Evolutionary conservation across 75 land plant genomes (phyloP).

Genomic region (Azolla pinnata): DNA sequence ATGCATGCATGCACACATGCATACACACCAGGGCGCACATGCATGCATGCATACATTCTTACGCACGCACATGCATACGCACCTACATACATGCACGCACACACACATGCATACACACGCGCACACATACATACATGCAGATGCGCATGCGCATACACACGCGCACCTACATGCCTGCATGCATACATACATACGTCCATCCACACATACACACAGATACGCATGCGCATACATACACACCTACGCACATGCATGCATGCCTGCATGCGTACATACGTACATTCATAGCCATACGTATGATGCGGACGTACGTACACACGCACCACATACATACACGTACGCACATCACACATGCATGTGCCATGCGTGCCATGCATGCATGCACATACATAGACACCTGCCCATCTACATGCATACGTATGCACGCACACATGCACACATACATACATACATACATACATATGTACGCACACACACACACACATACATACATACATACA

Average conservation of each 20-base stretch:
- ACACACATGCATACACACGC: constrained; percentile 3
- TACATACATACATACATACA: no score
- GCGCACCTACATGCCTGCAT: background rate
- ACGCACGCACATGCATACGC: background rate
- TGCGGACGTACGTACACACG: no score
- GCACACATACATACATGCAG: constrained; percentile 1
- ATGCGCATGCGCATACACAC: constrained; percentile 3
- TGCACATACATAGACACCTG: no score
- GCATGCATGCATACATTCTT: background rate
- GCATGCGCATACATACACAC: background rate
- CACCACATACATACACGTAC: no score
- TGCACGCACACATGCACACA: no score
- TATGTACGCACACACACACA: no score
- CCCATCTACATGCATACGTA: no score
- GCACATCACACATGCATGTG: no score
- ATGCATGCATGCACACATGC: background rate
- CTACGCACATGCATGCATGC: background rate
- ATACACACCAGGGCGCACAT: background rate
- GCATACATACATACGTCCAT: background rate
- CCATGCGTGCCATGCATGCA: no score
- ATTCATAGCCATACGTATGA: no score
- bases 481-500: no score
- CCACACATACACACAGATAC: background rate
- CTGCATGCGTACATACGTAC: no score
- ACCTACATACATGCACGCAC: constrained; percentile 4